Percentiles rank a stretch among this genome's conserved stretches.
Evolutionary conservation across 768 basidiomycete species (phyloP).

Genomic region (Rhizopogon sp.): DNA sequence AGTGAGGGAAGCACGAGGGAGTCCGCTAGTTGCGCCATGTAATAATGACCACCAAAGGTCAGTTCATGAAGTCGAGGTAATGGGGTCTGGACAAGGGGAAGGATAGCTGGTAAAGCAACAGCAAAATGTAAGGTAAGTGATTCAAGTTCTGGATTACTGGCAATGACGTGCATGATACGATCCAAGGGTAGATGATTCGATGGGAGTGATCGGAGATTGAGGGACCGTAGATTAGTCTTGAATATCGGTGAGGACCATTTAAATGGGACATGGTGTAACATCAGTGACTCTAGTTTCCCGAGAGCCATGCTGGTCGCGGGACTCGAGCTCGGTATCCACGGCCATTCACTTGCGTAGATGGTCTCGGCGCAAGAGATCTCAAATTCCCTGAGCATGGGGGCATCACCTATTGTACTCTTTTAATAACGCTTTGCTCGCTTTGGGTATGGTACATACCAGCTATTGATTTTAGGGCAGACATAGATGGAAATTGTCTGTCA

Average conservation of each 20-base stretch:
- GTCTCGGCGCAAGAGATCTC: constrained; percentile 72
- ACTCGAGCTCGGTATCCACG: constrained; percentile 61
- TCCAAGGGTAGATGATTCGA: constrained; percentile 60
- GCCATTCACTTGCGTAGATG: constrained; percentile 58
- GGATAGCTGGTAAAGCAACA: constrained; percentile 53
- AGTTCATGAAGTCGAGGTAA: constrained; percentile 52
- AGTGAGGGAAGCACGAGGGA: constrained; percentile 54
- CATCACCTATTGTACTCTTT: constrained; percentile 45
- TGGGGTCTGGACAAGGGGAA: constrained; percentile 52
- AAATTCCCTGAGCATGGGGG: constrained; percentile 70
- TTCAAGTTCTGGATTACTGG: constrained; percentile 52
- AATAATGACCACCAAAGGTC: constrained; percentile 61
- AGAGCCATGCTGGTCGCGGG: constrained; percentile 31
- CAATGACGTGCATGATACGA: constrained; percentile 61
- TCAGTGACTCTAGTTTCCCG: constrained; percentile 50
- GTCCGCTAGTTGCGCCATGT: constrained; percentile 58
- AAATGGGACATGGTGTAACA: constrained; percentile 70
- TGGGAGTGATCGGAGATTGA: constrained; percentile 64
- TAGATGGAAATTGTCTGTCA: constrained; percentile 70
- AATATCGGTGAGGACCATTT: constrained; percentile 76
- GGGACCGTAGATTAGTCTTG: constrained; percentile 47
- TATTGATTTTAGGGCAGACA: constrained; percentile 69
- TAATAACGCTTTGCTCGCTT: neutral
- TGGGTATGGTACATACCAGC: constrained; percentile 42
- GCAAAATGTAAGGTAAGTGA: constrained; percentile 58